phyloP scores from a whole-genome alignment of 129 eudicot genomes.

The Calendula officinalis region DNA sequence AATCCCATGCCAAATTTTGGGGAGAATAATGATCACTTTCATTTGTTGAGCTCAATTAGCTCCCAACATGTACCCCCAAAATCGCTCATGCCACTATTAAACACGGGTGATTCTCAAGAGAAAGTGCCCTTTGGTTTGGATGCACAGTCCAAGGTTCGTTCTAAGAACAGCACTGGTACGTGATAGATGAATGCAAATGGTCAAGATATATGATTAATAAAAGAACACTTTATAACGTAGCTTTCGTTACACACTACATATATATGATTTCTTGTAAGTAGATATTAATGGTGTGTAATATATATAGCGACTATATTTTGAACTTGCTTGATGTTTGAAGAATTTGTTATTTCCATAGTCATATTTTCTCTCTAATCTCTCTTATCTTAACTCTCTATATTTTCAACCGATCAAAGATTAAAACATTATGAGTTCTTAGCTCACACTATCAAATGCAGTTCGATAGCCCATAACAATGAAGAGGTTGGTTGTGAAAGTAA shows the following conservation, averaged over 20 bases:
- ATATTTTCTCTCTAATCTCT: too few relatives aligned
- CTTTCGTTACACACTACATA: conserved; percentile 17
- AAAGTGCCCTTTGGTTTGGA: conserved; percentile 36
- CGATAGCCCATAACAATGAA: too few relatives aligned
- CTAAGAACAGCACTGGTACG: conserved; percentile 29
- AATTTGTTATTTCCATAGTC: conserved; percentile 24
- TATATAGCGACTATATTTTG: conserved; percentile 25
- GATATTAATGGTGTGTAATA: conserved; percentile 29
- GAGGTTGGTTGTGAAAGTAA: too few relatives aligned
- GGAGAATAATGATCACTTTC: conserved; percentile 45
- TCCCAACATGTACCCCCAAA: conserved; percentile 42
- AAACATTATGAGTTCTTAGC: too few relatives aligned
- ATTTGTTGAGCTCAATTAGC: conserved; percentile 44
- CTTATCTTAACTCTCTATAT: too few relatives aligned
- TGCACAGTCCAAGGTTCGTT: conserved; percentile 31
- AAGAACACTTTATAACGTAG: background rate
- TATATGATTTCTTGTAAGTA: conserved; percentile 33
- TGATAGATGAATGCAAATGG: conserved; percentile 25
- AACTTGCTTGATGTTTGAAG: conserved; percentile 17
- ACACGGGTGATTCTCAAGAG: conserved; percentile 43
- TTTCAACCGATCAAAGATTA: too few relatives aligned
- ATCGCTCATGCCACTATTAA: conserved; percentile 43
- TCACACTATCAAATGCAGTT: too few relatives aligned
- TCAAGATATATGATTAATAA: too few relatives aligned
- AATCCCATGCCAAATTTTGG: conserved; percentile 27